Conservation (phyloP, 345 rosid genomes). For the Lepidium africanum region DNA sequence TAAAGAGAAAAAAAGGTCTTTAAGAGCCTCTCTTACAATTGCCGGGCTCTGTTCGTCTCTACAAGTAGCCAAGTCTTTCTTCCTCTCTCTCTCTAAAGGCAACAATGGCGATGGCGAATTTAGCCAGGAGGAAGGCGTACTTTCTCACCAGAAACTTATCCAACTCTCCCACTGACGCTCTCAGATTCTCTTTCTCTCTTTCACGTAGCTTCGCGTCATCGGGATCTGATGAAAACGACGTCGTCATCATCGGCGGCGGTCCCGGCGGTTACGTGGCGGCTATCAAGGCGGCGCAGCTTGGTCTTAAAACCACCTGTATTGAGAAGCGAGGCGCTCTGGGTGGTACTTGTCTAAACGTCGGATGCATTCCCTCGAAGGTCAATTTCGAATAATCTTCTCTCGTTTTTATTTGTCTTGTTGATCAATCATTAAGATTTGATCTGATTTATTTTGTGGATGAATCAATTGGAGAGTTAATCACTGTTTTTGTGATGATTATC, state of each 20-base stretch:
- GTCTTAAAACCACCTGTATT: conserved; percentile 83
- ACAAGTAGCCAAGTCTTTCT: conserved; percentile 23
- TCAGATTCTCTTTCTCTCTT: conserved; percentile 44
- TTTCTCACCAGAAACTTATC: conserved; percentile 44
- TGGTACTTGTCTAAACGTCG: conserved; percentile 92
- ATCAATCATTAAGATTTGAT: conserved; percentile 2
- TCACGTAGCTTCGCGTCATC: conserved; percentile 62
- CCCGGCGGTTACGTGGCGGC: conserved; percentile 97
- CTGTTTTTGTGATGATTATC: neutral
- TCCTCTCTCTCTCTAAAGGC: neutral
- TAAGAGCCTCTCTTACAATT: conserved; percentile 8
- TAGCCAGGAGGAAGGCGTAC: conserved; percentile 58
- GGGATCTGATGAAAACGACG: conserved; percentile 90
- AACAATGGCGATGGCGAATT: conserved; percentile 71
- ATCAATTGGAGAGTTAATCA: neutral
- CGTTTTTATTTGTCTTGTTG: neutral
- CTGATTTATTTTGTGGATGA: neutral
- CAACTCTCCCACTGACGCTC: conserved; percentile 35
- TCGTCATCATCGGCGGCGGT: conserved; percentile 83
- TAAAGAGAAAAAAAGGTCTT: neutral
- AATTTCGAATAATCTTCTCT: neutral
- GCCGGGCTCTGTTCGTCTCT: conserved; percentile 20
- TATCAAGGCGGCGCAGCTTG: conserved; percentile 86
- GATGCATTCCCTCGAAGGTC: conserved; percentile 94
- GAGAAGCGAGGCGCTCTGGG: conserved; percentile 91